Evolutionary conservation across 2,329 filamentous ascomycete genomes (phyloP), one percentile per base, ranked within the genome.

Genomic region (Paecilomyces dactylethromorphus): DNA sequence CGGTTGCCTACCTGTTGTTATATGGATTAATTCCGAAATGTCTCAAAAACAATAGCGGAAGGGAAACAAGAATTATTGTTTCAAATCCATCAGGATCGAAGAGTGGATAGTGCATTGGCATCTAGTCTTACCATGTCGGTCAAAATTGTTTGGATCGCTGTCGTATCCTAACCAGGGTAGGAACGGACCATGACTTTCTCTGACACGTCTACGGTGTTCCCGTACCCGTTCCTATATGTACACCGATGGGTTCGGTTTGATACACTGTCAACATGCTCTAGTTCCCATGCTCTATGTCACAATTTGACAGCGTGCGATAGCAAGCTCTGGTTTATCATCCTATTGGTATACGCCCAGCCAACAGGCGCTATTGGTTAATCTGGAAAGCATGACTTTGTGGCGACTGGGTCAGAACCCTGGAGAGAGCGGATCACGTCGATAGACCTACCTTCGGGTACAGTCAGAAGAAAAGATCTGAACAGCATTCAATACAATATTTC

Each of bases 1-100:
- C 72, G 78, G 22, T 62, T 80, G 60, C 78, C 78, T 10, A 56
- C 76, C 57, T 77, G 75, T 60, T 74, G 67, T 52, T 76, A 71
- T 58, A 71, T 74, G 69, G 70, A 72, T 63, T 74, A 59, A 63
- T 18, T n/a, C 18, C 39, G 15, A 10, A 18, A 45, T 45, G 18
- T n/a, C 35, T n/a, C 39, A 45, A 45, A 45, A 15, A 18, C 35
- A 45, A 6, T 18, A 45, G 6, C 12, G 11, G 7, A 10, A 45
- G 18, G 8, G 18, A 18, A 45, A 45, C 4, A 8, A 45, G 15
- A 45, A 21, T 18, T 18, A 21, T 18, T 18, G 18, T n/a, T 45
- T 45, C n/a, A 8, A 6, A 18, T 21, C 10, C 15, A 1, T 18
- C 39, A 45, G 3, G 3, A 10, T 18, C n/a, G 15, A 45, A n/a